Evolutionary conservation across 176 grass and related monocot genomes (phyloP), one percentile per base, ranked within the genome.

Genomic region (Paspalum vaginatum): DNA sequence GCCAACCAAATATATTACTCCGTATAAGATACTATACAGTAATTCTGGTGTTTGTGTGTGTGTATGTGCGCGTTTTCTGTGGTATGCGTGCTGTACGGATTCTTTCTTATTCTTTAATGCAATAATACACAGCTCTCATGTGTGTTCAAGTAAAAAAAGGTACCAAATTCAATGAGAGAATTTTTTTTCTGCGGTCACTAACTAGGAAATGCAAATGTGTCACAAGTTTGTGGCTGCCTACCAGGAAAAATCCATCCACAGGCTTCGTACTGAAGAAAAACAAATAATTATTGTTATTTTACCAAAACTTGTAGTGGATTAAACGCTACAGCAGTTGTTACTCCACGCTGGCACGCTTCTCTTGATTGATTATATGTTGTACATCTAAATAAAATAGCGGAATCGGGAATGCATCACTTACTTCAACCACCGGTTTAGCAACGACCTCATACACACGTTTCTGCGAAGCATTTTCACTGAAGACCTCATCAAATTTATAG

Each of bases 401-500:
- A 50, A 52, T 72, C 25, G 0, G 16, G 60, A 43, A 75, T 45
- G 21, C 37, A 78, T 54, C 21, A 89, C 90, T 91, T 94, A 67
- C 95, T 90, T 98, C 92, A 16, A 98, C 95, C 14, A 98, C 95
- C 48, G 95, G 95, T 72, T 94, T 93, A 65, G 90, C 92, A 11
- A 98, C 95, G 40, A 81, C 78, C 81, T 98, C 92, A 13, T 98
- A 98, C 27, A 98, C 41, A 54, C 95, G 95, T 80, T 80, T 94
- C 74, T 98, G 95, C 27, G 92, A 98, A 85, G 92, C 84, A 67
- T 72, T 87, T 68, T 98, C 88, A 20, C 78, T 83, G 67, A 98
- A 91, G 64, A 98, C 84, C 60, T 98, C 95, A 58, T 98, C 95
- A 32, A 98, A 98, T 83, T 64, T 94, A 60, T 98, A 98, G 73